Conservation (phyloP, 140 eudicot species). For the Bidens hawaiensis region DNA sequence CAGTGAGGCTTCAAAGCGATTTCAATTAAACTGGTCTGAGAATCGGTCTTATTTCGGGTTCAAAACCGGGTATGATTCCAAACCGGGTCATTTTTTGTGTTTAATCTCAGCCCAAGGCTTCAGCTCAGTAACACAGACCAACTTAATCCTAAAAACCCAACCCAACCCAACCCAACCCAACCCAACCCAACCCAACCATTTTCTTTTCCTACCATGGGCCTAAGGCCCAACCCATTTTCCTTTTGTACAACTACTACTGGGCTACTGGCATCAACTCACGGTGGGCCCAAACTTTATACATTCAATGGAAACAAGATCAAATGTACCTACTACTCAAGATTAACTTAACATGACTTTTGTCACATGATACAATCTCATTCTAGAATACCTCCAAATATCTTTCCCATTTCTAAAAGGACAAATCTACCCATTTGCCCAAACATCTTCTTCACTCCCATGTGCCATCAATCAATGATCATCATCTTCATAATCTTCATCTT, state of each 20-base stretch:
- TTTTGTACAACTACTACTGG: too few species aligned
- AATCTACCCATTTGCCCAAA: slow-evolving; percentile 26
- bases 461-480: slow-evolving; percentile 29
- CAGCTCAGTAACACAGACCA: background rate
- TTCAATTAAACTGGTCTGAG: too few species aligned
- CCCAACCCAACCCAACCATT: background rate
- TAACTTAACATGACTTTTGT: slow-evolving; percentile 14
- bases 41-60: too few species aligned
- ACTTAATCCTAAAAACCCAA: background rate
- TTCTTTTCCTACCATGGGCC: background rate
- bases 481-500: slow-evolving; percentile 20
- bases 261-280: too few species aligned
- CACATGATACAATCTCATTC: slow-evolving; percentile 21
- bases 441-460: slow-evolving; percentile 26
- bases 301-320: slow-evolving; percentile 13
- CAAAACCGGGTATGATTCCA: too few species aligned
- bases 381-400: slow-evolving; percentile 23
- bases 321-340: slow-evolving; percentile 12
- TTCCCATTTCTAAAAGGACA: slow-evolving; percentile 19
- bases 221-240: background rate
- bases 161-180: background rate
- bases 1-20: too few species aligned
- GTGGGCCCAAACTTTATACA: slow-evolving; percentile 10
- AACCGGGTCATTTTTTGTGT: too few species aligned
- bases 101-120: background rate